Evolutionary conservation across 2,329 filamentous ascomycete genomes (phyloP).

Genomic region (Coniella lustricola): DNA sequence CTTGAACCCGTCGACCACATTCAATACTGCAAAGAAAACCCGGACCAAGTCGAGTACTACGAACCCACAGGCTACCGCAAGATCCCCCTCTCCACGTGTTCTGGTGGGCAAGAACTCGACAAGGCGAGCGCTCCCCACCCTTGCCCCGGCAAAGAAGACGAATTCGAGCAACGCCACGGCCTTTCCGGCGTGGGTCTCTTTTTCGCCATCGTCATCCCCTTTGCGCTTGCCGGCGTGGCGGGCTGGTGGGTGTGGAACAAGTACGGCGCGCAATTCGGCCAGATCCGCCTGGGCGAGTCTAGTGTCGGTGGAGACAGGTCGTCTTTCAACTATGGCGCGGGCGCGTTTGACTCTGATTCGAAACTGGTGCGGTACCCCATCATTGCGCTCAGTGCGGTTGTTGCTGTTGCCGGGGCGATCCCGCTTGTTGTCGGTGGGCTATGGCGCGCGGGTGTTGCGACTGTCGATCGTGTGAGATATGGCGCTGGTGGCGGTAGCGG

Average conservation of each 20-base stretch:
- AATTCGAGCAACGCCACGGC: conserved; percentile 66
- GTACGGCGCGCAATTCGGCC: conserved; percentile 86
- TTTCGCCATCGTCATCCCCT: conserved; percentile 73
- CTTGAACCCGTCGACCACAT: conserved; percentile 50
- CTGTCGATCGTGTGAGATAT: conserved; percentile 41
- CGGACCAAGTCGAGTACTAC: conserved; percentile 69
- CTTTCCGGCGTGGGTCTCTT: conserved; percentile 70
- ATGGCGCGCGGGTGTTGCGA: conserved; percentile 57
- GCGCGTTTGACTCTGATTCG: conserved; percentile 59
- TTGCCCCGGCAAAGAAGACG: conserved; percentile 74
- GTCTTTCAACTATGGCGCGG: conserved; percentile 21
- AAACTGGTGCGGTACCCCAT: conserved; percentile 80
- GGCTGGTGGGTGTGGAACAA: conserved; percentile 82
- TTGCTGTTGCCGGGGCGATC: conserved; percentile 52
- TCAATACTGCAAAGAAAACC: conserved; percentile 51
- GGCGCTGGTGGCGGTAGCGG: conserved; percentile 30
- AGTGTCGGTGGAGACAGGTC: conserved; percentile 23
- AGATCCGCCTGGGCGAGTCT: conserved; percentile 78
- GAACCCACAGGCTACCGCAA: conserved; percentile 82
- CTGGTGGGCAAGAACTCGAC: conserved; percentile 68
- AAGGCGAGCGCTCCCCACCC: conserved; percentile 52
- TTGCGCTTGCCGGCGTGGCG: conserved; percentile 60
- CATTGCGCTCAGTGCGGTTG: conserved; percentile 58
- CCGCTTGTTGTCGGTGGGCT: conserved; percentile 67
- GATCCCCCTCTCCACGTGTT: conserved; percentile 83